phyloP scores from a whole-genome alignment of 345 rosid species.

The Gossypium anomalum region DNA sequence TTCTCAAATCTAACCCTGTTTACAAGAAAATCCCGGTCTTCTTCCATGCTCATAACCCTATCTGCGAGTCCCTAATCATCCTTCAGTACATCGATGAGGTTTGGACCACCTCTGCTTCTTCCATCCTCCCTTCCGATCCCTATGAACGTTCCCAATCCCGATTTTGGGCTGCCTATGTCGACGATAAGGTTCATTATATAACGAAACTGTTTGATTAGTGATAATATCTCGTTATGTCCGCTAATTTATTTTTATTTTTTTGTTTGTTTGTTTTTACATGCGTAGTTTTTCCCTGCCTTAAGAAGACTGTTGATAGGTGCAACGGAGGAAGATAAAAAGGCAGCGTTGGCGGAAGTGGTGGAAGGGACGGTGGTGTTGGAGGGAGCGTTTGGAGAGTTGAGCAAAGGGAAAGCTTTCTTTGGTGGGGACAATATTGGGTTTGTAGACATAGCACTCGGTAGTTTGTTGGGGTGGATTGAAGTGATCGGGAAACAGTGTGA shows the following conservation, averaged over 20 bases:
- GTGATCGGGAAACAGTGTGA: constrained; percentile 33
- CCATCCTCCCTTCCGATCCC: background rate
- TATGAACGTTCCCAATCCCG: constrained; percentile 60
- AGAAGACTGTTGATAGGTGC: constrained; percentile 18
- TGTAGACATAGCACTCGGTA: constrained; percentile 59
- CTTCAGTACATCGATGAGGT: constrained; percentile 61
- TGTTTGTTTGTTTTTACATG: background rate
- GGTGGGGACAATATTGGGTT: constrained; percentile 59
- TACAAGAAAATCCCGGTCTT: constrained; percentile 75
- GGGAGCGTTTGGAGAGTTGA: constrained; percentile 36
- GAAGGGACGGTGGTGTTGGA: constrained; percentile 44
- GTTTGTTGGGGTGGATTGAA: constrained; percentile 47
- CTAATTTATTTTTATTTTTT: background rate
- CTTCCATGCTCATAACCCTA: constrained; percentile 44
- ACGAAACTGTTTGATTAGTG: too few relatives aligned
- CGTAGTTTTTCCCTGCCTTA: constrained; percentile 48
- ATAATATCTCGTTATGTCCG: background rate
- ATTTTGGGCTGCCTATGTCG: constrained; percentile 69
- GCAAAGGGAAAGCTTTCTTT: constrained; percentile 16
- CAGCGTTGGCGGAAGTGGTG: constrained; percentile 20
- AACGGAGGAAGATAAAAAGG: constrained; percentile 34
- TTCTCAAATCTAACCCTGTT: constrained; percentile 62
- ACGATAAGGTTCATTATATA: constrained; percentile 44
- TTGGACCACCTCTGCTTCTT: constrained; percentile 33
- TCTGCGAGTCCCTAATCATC: constrained; percentile 61